Evolutionary conservation across 129 eudicot genomes (phyloP).

Genomic region (Arctium lappa): DNA sequence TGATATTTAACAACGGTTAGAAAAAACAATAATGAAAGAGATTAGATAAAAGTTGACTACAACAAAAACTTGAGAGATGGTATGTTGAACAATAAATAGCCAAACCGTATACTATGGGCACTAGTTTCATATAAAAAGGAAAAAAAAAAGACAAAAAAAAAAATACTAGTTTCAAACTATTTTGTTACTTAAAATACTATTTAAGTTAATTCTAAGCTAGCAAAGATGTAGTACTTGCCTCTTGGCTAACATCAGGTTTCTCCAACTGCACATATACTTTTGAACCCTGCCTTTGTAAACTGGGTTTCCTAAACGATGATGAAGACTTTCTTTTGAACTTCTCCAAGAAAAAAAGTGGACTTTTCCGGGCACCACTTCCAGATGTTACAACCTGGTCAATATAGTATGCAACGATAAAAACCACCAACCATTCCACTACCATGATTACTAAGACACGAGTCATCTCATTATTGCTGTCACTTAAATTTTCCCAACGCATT

Average conservation of each 20-base stretch:
- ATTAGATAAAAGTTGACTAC: not conserved
- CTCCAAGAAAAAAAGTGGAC: slow-evolving; percentile 58
- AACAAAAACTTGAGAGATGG: not conserved
- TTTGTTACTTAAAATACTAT: not conserved
- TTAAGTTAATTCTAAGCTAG: not conserved
- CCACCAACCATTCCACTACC: slow-evolving; percentile 76
- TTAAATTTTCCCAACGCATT: slow-evolving; percentile 81
- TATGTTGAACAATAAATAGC: not conserved
- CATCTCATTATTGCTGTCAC: slow-evolving; percentile 71
- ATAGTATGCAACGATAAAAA: slow-evolving; percentile 64
- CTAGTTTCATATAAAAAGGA: not conserved
- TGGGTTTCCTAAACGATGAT: slow-evolving; percentile 43
- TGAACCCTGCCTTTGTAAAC: slow-evolving; percentile 64
- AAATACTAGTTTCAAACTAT: not conserved
- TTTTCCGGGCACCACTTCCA: slow-evolving; percentile 56
- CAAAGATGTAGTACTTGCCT: slow-evolving; percentile 40
- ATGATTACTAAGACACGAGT: slow-evolving; percentile 61
- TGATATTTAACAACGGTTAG: not conserved
- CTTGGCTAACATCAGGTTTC: slow-evolving; percentile 83
- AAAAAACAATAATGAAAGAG: not conserved
- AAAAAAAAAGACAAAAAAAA: too few species aligned
- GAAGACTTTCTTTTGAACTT: slow-evolving; percentile 38
- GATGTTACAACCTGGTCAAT: slow-evolving; percentile 59
- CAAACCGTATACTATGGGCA: not conserved
- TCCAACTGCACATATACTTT: slow-evolving; percentile 63